Percentiles rank a stretch among this genome's conserved stretches.
These are phyloP conservation scores for Barnettozyma hawaiiensis DNA, from an alignment of 1,139 yeast genomes.

Conservation along the genomic window DNA sequence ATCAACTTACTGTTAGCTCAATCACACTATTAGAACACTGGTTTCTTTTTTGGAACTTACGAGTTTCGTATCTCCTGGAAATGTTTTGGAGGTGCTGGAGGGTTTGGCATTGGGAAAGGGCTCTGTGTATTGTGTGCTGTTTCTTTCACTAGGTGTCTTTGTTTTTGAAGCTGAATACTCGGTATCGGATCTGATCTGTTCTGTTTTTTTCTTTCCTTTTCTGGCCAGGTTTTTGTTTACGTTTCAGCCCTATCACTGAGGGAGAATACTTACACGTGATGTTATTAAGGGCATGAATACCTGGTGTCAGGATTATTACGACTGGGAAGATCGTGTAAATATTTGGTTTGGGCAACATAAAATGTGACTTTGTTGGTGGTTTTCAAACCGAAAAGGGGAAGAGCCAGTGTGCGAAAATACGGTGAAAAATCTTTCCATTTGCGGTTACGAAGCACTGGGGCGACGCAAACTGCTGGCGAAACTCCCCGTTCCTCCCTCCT, in stretches of 20 bases:
- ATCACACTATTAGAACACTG: not conserved
- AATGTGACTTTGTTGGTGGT: not conserved
- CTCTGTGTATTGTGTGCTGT: not conserved
- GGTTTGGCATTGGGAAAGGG: not conserved
- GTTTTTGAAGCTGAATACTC: no score
- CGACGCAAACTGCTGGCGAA: conserved; percentile 10
- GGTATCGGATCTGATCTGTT: not conserved
- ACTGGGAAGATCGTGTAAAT: not conserved
- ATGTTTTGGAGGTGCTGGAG: conserved; percentile 18
- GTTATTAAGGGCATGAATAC: not conserved
- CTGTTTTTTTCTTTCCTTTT: not conserved
- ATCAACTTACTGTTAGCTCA: conserved; percentile 1
- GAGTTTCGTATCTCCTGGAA: conserved; percentile 18
- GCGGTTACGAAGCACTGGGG: conserved; percentile 10
- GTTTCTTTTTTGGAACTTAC: conserved; percentile 17
- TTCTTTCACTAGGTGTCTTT: no score
- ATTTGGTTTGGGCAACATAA: not conserved
- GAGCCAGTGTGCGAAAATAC: conserved; percentile 1
- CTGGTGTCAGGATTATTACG: not conserved
- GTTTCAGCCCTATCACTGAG: no score
- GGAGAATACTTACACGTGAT: not conserved
- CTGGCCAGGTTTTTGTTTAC: no score
- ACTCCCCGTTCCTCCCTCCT: no score
- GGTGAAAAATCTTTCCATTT: not conserved
- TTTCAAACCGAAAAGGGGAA: not conserved